Evolutionary conservation across 1,284 basidiomycete species (phyloP).

Genomic region (Marasmius oreades): DNA sequence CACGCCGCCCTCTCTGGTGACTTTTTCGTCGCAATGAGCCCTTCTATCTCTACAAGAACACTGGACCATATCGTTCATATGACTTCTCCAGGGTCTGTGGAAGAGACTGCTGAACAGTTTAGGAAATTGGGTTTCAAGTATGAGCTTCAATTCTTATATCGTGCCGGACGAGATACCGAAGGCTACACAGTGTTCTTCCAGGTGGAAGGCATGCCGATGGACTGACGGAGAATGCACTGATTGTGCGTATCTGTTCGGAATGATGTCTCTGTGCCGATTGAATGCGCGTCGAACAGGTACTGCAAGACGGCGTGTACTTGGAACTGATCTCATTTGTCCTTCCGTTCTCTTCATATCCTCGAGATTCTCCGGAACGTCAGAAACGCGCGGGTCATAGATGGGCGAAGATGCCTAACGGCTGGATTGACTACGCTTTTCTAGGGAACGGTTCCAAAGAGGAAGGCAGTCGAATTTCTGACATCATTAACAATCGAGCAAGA

Average conservation of each 20-base stretch:
- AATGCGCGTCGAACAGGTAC: conserved; percentile 34
- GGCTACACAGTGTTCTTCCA: conserved; percentile 46
- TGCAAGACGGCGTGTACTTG: conserved; percentile 59
- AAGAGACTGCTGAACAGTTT: conserved; percentile 49
- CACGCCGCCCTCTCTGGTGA: no score
- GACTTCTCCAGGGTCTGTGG: conserved; percentile 55
- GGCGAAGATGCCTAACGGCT: conserved; percentile 51
- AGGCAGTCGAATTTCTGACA: conserved; percentile 31
- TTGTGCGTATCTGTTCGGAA: conserved; percentile 37
- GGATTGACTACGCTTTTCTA: conserved; percentile 64
- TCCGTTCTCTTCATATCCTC: conserved; percentile 47
- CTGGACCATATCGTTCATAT: conserved; percentile 69
- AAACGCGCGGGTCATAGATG: conserved; percentile 46
- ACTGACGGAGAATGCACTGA: conserved; percentile 58
- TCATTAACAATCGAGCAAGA: conserved; percentile 50
- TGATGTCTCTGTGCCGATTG: background rate
- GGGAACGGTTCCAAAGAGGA: conserved; percentile 40
- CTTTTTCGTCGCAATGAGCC: no score
- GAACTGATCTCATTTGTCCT: conserved; percentile 66
- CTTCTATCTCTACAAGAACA: conserved; percentile 36
- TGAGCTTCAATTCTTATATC: conserved; percentile 12
- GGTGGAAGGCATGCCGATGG: conserved; percentile 65
- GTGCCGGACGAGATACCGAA: background rate
- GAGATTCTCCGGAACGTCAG: conserved; percentile 38
- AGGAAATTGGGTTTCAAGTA: conserved; percentile 64